Conservation (phyloP, 1,139 yeast species). For the Yamadazyma diospyri region DNA sequence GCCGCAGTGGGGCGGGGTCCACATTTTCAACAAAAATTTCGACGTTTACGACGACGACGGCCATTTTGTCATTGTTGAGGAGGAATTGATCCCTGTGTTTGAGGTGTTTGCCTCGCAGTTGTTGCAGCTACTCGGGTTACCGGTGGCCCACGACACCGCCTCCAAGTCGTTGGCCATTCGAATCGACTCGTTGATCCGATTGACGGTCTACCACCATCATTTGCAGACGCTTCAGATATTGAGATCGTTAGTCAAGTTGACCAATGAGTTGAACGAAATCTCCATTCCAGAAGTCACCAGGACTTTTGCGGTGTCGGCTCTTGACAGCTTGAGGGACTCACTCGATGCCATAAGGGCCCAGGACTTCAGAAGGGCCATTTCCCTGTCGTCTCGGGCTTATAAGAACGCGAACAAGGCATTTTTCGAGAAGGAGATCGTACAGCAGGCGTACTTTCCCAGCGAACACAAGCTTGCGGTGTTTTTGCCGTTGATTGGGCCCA, state of each 20-base stretch:
- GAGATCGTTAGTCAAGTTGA: slow-evolving; percentile 64
- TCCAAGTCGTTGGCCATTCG: slow-evolving; percentile 58
- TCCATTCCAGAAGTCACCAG: slow-evolving; percentile 74
- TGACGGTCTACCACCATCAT: slow-evolving; percentile 53
- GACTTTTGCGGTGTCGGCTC: slow-evolving; percentile 40
- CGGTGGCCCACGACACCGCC: slow-evolving; percentile 12
- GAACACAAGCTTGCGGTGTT: slow-evolving; percentile 94
- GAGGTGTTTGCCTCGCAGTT: slow-evolving; percentile 75
- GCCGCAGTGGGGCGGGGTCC: slow-evolving; percentile 89
- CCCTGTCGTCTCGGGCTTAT: slow-evolving; percentile 53
- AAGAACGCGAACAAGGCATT: slow-evolving; percentile 70
- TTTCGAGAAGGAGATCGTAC: slow-evolving; percentile 92
- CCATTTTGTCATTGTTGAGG: slow-evolving; percentile 27
- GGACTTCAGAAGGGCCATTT: slow-evolving; percentile 46
- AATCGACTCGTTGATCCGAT: slow-evolving; percentile 63
- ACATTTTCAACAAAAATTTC: slow-evolving; percentile 44
- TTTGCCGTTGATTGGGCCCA: slow-evolving; percentile 84
- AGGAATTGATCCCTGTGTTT: slow-evolving; percentile 54
- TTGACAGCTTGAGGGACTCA: slow-evolving; percentile 32
- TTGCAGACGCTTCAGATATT: slow-evolving; percentile 52
- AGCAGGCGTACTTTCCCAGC: slow-evolving; percentile 89
- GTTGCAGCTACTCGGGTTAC: slow-evolving; percentile 66
- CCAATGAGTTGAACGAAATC: slow-evolving; percentile 67
- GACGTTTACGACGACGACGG: slow-evolving; percentile 21
- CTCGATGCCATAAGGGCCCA: slow-evolving; percentile 23